Base-by-base conservation (phyloP, 768 basidiomycete species). In the Dentipellis sp. region DNA sequence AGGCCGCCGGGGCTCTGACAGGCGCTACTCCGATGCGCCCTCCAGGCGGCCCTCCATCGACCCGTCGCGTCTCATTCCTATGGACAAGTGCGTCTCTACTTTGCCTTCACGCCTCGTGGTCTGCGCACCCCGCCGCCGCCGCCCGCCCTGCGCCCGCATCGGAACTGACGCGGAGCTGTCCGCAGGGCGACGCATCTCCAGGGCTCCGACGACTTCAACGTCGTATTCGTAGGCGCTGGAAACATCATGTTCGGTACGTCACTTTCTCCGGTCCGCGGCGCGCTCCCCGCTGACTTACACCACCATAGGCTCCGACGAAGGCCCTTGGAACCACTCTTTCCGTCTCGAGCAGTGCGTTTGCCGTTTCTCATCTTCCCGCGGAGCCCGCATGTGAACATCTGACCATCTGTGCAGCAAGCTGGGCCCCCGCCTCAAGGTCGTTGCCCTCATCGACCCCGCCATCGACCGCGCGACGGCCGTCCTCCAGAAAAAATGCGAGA, bases 241-340 rank as follows among this genome's bases (percentile, higher is more conserved):
- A 95, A 97, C 73, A 94, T 97, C 74, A 97, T 97, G 93, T 98
- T 98, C 67, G 94, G 94, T 83, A 53, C 55, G 72, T 57, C 49
- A 45, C 58, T 51, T n/a, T 45, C 37, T 50, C 47, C 53, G 29
- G 5, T 29, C 37, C 58, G 40, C 37, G 36, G 39, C 29, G 45
- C 23, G 19, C 10, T 35, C n/a, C 36, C 12, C 47, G 17, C 56
- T 58, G 35, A 55, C 59, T 49, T 45, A 22, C 49, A 35, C 37
- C 17, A 11, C 11, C 29, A 23, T 52, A 91, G 90, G 90, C 57
- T 91, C 88, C 51, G 82, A 84, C 45, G 90, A 92, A 66, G 91
- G 91, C 45, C 91, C 91, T 17, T 94, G 91, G 91, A 91, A 94
- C 69, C 91, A 93, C 68, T 91, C 88, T 34, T 88, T 91, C 78